These are phyloP conservation scores for Aspergillus phoenicis DNA, from an alignment of 2,329 filamentous ascomycete genomes.

Conservation along the genomic window DNA sequence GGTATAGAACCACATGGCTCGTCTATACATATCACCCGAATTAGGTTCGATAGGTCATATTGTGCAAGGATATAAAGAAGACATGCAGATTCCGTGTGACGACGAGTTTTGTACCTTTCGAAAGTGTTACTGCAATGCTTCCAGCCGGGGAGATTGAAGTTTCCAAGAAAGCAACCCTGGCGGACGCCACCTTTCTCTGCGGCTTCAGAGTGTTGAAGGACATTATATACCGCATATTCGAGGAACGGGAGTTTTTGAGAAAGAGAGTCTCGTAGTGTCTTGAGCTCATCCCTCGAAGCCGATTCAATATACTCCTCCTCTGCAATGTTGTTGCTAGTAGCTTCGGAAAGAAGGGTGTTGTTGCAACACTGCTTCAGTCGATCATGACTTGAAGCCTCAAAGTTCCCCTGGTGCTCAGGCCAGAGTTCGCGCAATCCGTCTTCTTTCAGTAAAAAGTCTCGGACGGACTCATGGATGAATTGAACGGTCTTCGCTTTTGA, in stretches of 20 bases:
- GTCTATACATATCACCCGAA: conserved; percentile 3
- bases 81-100: conserved; percentile 16
- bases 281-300: not conserved
- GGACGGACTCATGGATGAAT: conserved; percentile 43
- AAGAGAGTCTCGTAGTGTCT: not conserved
- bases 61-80: conserved; percentile 24
- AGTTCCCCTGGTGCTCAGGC: conserved; percentile 28
- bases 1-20: conserved; percentile 4
- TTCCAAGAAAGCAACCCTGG: conserved; percentile 26
- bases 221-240: conserved; percentile 30
- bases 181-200: conserved; percentile 23
- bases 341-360: not conserved
- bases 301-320: not conserved
- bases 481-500: conserved; percentile 29
- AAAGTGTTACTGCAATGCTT: conserved; percentile 37
- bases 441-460: conserved; percentile 35
- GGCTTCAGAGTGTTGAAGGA: conserved; percentile 34
- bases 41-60: conserved; percentile 15
- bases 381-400: conserved; percentile 45
- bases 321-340: not conserved
- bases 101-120: conserved; percentile 33
- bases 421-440: conserved; percentile 31
- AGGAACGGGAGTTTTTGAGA: conserved; percentile 42
- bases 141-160: conserved; percentile 36
- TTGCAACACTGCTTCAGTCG: conserved; percentile 39